Evolutionary conservation across 805 yeast species (phyloP), one percentile per base, ranked within the genome.

Genomic region (Millerago galiae): DNA sequence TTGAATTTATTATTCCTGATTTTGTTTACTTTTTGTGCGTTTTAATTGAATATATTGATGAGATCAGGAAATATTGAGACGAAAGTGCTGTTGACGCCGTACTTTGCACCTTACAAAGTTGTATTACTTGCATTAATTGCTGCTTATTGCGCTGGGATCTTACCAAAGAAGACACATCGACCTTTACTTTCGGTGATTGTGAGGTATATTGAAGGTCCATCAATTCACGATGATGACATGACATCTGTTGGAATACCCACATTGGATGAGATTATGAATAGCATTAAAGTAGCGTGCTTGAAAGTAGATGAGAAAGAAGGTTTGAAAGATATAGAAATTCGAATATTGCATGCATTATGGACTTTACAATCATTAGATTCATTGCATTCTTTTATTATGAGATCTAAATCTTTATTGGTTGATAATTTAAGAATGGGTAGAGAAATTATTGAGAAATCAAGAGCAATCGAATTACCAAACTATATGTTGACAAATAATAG

Each of bases 71-170:
- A 3, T 7, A 29, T 24, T 2, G 37, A 41, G 12, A 34, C 39
- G 10, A 46, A 41, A 8, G 52, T 54, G 12, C 47, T 50, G 3
- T 48, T 71, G 17, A 65, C 73, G 2, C 66, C 70, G 3, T 53
- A 64, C 1, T 49, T 80, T 24, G 72, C 82, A 6, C 79, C 85
- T 1, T 70, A 75, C 43, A 77, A 75, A 48, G 59, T 81, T 0
- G 74, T 79, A 2, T 50, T 79, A 1, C 51, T 79, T 9, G 59
- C 71, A 3, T 52, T 81, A 12, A 65, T 79, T 5, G 67, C 67
- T 13, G 71, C 72, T 0, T 74, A 75, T 49, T 65, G 77, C 36
- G 55, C 65, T 11, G 65, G 65, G 8, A 55, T 56, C 13, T 48
- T 73, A 2, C 77, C 77, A 5, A 48, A 58, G 13, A 50, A 54